Percentiles rank a stretch among this genome's conserved stretches.
These are phyloP conservation scores for Cercospora sp. DNA, from an alignment of 2,329 filamentous ascomycete genomes.

Conservation along the genomic window DNA sequence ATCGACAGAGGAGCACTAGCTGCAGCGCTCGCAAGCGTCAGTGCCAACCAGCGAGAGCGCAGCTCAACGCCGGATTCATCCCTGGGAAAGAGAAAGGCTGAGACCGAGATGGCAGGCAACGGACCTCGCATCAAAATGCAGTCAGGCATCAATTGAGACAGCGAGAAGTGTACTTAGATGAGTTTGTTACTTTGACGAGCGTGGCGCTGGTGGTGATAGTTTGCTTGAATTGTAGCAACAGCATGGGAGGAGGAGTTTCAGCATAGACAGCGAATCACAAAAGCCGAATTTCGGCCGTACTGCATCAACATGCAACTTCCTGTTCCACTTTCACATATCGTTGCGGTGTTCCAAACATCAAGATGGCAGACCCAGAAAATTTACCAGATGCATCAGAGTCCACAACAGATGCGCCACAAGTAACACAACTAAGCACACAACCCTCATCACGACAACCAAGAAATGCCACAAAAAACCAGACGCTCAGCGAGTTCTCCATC, in stretches of 20 bases:
- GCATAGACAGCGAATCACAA: not conserved
- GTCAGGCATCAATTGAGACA: slow-evolving; percentile 9
- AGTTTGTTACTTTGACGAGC: slow-evolving; percentile 1
- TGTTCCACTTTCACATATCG: not conserved
- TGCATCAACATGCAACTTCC: not conserved
- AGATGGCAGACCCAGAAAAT: slow-evolving; percentile 15
- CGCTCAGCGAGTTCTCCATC: slow-evolving; percentile 42
- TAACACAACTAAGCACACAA: slow-evolving; percentile 11
- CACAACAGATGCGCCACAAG: slow-evolving; percentile 1
- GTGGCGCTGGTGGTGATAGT: slow-evolving; percentile 4
- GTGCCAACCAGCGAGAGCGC: slow-evolving; percentile 31
- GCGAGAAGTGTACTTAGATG: not conserved
- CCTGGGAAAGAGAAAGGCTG: slow-evolving; percentile 40
- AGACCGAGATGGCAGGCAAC: slow-evolving; percentile 30
- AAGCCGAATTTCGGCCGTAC: slow-evolving; percentile 8
- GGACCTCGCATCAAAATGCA: slow-evolving; percentile 29
- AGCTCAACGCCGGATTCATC: slow-evolving; percentile 39
- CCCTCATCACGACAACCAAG: slow-evolving; percentile 23
- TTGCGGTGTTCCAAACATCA: not conserved
- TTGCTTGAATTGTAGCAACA: not conserved
- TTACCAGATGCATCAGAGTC: slow-evolving; percentile 17
- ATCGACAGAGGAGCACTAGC: slow-evolving; percentile 28
- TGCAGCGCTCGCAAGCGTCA: slow-evolving; percentile 27
- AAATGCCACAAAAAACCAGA: slow-evolving; percentile 24
- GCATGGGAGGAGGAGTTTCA: not conserved